phyloP scores from a whole-genome alignment of 1,139 yeast species.

The Nakaseomyces sp. region DNA sequence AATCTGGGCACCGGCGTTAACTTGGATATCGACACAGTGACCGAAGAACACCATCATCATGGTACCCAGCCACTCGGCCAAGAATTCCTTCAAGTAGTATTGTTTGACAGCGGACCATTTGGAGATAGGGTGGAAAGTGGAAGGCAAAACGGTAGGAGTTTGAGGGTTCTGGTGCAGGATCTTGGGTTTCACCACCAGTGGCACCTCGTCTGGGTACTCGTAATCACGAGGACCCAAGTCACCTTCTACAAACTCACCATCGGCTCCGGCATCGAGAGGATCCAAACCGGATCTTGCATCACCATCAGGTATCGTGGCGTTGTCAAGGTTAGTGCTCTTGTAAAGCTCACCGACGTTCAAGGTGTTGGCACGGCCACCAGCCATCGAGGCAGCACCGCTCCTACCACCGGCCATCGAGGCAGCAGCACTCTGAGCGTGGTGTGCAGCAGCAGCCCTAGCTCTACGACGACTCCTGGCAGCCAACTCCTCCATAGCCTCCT shows the following conservation, averaged over 20 bases:
- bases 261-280: slow-evolving; percentile 2
- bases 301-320: slow-evolving; percentile 2
- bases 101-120: slow-evolving; percentile 30
- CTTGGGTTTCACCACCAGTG: slow-evolving; percentile 31
- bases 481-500: slow-evolving; percentile 6
- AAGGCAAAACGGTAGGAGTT: slow-evolving; percentile 33
- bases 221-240: background rate
- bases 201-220: slow-evolving; percentile 12
- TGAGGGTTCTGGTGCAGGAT: slow-evolving; percentile 32
- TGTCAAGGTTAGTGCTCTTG: slow-evolving; percentile 5
- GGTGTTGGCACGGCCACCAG: slow-evolving; percentile 13
- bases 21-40: slow-evolving; percentile 41
- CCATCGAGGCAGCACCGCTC: too few relatives aligned
- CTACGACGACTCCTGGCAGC: slow-evolving; percentile 3
- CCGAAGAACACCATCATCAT: slow-evolving; percentile 38
- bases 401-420: slow-evolving; percentile 1
- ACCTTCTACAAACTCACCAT: background rate
- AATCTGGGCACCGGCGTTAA: slow-evolving; percentile 19
- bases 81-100: slow-evolving; percentile 27
- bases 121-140: slow-evolving; percentile 31
- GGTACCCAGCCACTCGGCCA: slow-evolving; percentile 45
- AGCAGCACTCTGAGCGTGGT: background rate
- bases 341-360: slow-evolving; percentile 15
- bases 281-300: slow-evolving; percentile 7
- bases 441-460: slow-evolving; percentile 3